phyloP scores from a whole-genome alignment of 192 early-diverging fungal genomes.

The Haplosporangium gracile region DNA sequence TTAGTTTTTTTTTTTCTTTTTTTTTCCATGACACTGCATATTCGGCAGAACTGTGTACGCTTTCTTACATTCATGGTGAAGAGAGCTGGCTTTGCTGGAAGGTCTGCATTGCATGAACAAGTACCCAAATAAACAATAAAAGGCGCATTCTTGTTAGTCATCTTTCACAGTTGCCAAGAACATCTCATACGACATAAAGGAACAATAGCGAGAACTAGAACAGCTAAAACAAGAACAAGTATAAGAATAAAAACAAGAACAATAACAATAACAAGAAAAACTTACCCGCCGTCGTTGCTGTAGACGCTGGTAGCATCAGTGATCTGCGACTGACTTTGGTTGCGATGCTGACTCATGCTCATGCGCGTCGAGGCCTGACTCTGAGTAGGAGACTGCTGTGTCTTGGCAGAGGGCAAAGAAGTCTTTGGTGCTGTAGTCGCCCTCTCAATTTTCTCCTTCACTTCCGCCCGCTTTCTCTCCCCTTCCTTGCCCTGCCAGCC shows the following conservation, averaged over 20 bases:
- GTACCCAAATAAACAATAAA: background rate
- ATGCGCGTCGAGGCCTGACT: constrained; percentile 8
- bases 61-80: constrained; percentile 24
- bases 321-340: constrained; percentile 7
- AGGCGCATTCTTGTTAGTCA: background rate
- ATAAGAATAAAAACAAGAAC: background rate
- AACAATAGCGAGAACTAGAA: no score
- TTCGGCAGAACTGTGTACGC: background rate
- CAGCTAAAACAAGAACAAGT: background rate
- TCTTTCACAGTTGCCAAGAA: background rate
- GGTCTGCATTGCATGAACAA: background rate
- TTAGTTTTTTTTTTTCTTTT: background rate
- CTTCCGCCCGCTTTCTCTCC: constrained; percentile 26
- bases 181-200: background rate
- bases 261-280: background rate
- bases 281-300: constrained; percentile 41
- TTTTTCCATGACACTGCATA: background rate
- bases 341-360: constrained; percentile 23
- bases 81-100: constrained; percentile 37
- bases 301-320: constrained; percentile 24
- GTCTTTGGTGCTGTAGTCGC: background rate
- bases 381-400: background rate
- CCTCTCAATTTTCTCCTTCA: background rate
- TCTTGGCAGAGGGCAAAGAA: background rate
- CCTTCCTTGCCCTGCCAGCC: constrained; percentile 48